Base-by-base conservation (phyloP, 176 grass and related monocot genomes). In the Phoenix roebelenii region DNA sequence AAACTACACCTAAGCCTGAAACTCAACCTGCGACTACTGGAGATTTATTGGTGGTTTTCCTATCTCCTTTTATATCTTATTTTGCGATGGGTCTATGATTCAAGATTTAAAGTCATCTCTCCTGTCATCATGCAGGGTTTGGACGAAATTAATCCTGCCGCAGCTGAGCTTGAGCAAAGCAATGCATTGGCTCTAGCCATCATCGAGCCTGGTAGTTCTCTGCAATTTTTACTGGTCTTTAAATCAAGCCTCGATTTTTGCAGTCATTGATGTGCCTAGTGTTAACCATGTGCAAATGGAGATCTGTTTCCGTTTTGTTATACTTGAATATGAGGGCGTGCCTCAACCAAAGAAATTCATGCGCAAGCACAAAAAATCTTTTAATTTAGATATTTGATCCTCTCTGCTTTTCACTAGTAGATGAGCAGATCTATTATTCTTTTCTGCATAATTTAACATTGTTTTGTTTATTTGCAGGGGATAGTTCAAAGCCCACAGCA, bases 141-240 rank as follows among this genome's bases (percentile, higher is more conserved):
- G 67, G 79, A 98, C 53, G 84, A 91, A 85, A 67, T 88, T 55
- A 88, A 92, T 62, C 93, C 93, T 52, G 64, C 79, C 66, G 89
- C 78, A 56, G 79, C 73, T 48, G 28, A 92, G 18, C 81, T 98
- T 68, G 87, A 98, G 66, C 69, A 81, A 72, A 83, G 70, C 54
- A 98, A 92, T 78, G 84, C 84, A 66, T 73, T 85, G 51, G 93
- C 93, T 72, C 84, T 92, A 67, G 84, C 84, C 64, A 92, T 98
- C 48, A 76, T 92, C 18, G 55, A 70, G 51, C 82, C 87, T 88
- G 93, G 93, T 98, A 77, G 19, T 54, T 51, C 0, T 60, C 25
- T 15, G 57, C 25, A 23, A 39, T 29, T 65, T 48, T 73, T 44
- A 54, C 15, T 52, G 9, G 14, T 44, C 29, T 44, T 44, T 44